Percentiles rank a stretch among this genome's conserved stretches.
phyloP scores from a whole-genome alignment of 2,329 filamentous ascomycete genomes.

The Thielaviopsis ethacetica region DNA sequence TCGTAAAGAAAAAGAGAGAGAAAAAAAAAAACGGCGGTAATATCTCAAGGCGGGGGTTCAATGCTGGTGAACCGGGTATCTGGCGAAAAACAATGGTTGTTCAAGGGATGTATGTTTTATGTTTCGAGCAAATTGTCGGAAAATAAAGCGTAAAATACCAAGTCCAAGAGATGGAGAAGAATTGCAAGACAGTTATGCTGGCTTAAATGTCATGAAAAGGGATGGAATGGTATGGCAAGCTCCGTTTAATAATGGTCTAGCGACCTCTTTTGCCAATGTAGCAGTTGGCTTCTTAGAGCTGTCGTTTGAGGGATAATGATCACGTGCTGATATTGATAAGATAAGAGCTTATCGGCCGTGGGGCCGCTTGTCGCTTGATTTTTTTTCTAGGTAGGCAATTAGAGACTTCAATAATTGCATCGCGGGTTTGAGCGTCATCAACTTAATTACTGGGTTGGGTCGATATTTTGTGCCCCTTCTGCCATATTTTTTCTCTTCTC shows the following conservation, averaged over 20 bases:
- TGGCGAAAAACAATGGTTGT: not conserved
- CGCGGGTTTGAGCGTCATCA: not conserved
- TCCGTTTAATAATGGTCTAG: not conserved
- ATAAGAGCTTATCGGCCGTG: constrained; percentile 10
- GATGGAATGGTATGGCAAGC: constrained; percentile 1
- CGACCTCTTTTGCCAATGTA: not conserved
- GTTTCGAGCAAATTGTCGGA: not conserved
- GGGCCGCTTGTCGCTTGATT: constrained; percentile 8
- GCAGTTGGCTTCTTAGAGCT: constrained; percentile 1
- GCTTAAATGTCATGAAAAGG: constrained; percentile 4
- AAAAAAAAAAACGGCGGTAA: not conserved
- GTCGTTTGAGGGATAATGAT: not conserved
- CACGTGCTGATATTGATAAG: constrained; percentile 5
- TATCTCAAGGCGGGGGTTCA: not conserved
- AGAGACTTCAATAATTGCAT: not conserved
- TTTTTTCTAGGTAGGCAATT: constrained; percentile 4
- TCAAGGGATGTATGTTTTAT: not conserved
- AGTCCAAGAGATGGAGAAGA: not conserved
- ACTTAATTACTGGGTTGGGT: not conserved
- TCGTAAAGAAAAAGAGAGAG: not conserved
- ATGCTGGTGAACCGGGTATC: not conserved
- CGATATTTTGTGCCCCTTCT: not conserved
- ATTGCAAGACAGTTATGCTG: not conserved
- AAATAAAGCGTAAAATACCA: not conserved
- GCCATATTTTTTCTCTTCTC: constrained; percentile 8